Evolutionary conservation across 306 rosid species (phyloP).

Genomic region (Castanopsis chinensis): DNA sequence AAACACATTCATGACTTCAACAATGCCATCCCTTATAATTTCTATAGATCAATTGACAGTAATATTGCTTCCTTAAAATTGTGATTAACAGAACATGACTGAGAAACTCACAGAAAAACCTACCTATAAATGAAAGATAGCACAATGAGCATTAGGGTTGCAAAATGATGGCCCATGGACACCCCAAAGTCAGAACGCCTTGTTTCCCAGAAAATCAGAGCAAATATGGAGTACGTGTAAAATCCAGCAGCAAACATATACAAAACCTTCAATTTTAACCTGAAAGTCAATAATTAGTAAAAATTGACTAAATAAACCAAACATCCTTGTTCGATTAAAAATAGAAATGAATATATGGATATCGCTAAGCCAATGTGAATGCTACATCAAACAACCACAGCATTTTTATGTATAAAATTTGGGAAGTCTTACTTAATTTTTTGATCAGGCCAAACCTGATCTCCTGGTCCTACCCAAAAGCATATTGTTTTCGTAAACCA

Average conservation of each 20-base stretch:
- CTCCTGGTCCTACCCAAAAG: conserved; percentile 96
- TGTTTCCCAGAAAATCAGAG: conserved; percentile 93
- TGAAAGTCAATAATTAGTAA: conserved; percentile 40
- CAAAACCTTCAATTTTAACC: conserved; percentile 82
- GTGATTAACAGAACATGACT: conserved; percentile 16
- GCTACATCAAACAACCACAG: conserved; percentile 15
- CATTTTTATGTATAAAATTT: not conserved
- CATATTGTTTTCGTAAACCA: conserved; percentile 73
- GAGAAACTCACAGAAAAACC: not conserved
- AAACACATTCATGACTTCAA: conserved; percentile 10
- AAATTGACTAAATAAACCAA: conserved; percentile 10
- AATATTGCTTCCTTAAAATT: not conserved
- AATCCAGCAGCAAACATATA: conserved; percentile 93
- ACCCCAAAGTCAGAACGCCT: conserved; percentile 92
- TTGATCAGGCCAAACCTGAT: conserved; percentile 94
- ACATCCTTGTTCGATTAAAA: conserved; percentile 4
- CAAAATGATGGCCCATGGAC: conserved; percentile 95
- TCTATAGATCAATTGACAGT: not conserved
- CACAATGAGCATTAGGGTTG: conserved; percentile 69
- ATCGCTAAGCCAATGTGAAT: conserved; percentile 3
- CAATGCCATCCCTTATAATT: conserved; percentile 7
- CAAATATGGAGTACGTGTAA: conserved; percentile 89
- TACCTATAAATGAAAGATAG: conserved; percentile 84
- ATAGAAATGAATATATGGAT: conserved; percentile 8
- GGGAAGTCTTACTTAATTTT: conserved; percentile 65